Base-by-base conservation (phyloP, 2,329 filamentous ascomycete species). In the Fusarium oxysporum region DNA sequence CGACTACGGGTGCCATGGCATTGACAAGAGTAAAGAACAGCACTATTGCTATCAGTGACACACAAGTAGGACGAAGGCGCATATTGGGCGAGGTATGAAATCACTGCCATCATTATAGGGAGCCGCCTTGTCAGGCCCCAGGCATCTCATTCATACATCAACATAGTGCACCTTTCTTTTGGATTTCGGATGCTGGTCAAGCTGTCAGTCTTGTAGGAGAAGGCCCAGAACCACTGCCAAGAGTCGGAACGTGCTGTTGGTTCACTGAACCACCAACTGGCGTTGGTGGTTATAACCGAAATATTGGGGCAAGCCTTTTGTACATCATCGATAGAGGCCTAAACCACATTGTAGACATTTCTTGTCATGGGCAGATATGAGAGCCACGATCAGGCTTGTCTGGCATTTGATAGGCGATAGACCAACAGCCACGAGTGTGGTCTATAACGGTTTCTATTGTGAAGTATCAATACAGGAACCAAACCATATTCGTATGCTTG, bases 1-100 rank as follows among this genome's bases (percentile, higher is more conserved):
- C 85, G 21, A 94, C 89, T 7, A 63, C 6, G 28, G 65, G 47
- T 41, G 58, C 51, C 2, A 74, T 72, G 8, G 74, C 72, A 28
- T 23, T n/a, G 37, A 30, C 67, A 11, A 56, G 30, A 32, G 65
- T 59, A 8, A 67, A 41, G 3, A 76, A 47, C 3, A 76, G 58
- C 13, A 61, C 37, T 16, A 56, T 40, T 8, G 28, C 45, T 5
- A 43, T 45, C 14, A 58, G 12, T 13, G 41, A 38, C 19, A 57
- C n/a, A 23, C 63, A 8, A 28, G 21, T 19, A 23, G 17, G 51
- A 8, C 32, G 33, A 30, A 54, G 19, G 16, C 16, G 1, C 68
- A 71, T 71, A 16, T 40, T 44, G 9, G 50, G 12, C 8, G 7
- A 23, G n/a, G 30, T 25, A 21, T 38, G 33, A n/a, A 33, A n/a